A percentile compares a stretch with the other conserved stretches of the same genome.
These are phyloP conservation scores for Orbilia quercus DNA, from an alignment of 2,329 filamentous ascomycete genomes.

Conservation along the genomic window DNA sequence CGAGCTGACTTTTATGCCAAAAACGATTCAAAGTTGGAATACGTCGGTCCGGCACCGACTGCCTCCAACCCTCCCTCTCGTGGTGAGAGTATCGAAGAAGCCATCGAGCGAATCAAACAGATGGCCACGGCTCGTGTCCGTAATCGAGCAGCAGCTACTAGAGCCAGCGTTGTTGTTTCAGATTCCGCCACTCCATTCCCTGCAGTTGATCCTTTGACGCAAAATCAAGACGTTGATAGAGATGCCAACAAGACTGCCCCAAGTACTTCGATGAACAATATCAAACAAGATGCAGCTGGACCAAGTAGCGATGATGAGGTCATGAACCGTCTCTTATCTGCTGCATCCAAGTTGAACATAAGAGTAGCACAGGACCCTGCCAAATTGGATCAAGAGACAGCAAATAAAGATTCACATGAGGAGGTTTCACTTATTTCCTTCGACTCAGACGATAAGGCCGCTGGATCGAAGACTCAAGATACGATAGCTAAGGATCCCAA, in stretches of 20 bases:
- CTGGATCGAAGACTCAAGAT: background rate
- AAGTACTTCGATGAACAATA: background rate
- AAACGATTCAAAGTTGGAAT: background rate
- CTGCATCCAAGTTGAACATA: slow-evolving; percentile 18
- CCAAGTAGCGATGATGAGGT: slow-evolving; percentile 3
- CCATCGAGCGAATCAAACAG: slow-evolving; percentile 46
- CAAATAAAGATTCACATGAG: background rate
- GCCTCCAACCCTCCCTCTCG: background rate
- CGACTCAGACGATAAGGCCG: slow-evolving; percentile 4
- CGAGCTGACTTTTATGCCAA: slow-evolving; percentile 22
- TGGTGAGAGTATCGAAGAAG: slow-evolving; percentile 36
- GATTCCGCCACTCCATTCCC: background rate
- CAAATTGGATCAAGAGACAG: background rate
- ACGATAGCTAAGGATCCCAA: background rate
- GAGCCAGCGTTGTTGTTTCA: slow-evolving; percentile 10
- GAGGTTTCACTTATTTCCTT: background rate
- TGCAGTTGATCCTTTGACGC: slow-evolving; percentile 5
- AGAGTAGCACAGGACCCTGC: background rate
- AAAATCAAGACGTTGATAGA: too few species aligned
- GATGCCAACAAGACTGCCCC: background rate
- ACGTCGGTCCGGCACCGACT: too few species aligned
- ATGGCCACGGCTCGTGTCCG: slow-evolving; percentile 50
- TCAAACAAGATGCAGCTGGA: too few species aligned
- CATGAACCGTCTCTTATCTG: slow-evolving; percentile 1
- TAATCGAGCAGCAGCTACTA: slow-evolving; percentile 28